These are phyloP conservation scores for Trichosporon faecale DNA, from an alignment of 1,284 basidiomycete species.

Conservation along the genomic window DNA sequence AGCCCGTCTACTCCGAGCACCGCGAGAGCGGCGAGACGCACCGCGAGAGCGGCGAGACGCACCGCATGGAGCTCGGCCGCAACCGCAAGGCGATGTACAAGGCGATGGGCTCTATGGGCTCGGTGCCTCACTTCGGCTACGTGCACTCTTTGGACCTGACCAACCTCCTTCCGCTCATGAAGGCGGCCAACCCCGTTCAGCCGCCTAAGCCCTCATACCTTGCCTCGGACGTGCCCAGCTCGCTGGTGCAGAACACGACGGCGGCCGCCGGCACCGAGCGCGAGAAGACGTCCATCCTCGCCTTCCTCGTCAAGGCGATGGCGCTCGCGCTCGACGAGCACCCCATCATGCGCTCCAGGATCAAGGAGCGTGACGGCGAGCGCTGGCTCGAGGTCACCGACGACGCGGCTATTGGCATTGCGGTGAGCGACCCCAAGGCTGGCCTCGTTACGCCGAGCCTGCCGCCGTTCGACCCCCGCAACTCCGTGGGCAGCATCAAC, in stretches of 20 bases:
- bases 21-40: constrained; percentile 57
- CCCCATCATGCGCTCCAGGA: constrained; percentile 44
- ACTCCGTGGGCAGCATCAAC: constrained; percentile 61
- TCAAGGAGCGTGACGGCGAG: constrained; percentile 29
- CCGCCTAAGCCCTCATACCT: constrained; percentile 51
- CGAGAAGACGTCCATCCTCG: constrained; percentile 69
- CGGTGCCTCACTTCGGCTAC: constrained; percentile 76
- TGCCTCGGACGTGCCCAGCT: constrained; percentile 57
- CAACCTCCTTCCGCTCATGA: constrained; percentile 66
- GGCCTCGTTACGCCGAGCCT: constrained; percentile 86
- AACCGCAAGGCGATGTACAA: constrained; percentile 83
- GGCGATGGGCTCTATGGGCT: constrained; percentile 65
- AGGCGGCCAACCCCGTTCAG: constrained; percentile 62
- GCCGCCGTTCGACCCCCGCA: constrained; percentile 61
- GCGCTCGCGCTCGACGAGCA: constrained; percentile 70
- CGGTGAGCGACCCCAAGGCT: constrained; percentile 61
- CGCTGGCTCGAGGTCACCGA: constrained; percentile 39
- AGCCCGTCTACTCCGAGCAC: constrained; percentile 11
- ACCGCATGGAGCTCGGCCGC: constrained; percentile 63
- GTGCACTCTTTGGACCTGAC: constrained; percentile 81
- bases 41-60: constrained; percentile 60
- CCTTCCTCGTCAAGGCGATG: constrained; percentile 80
- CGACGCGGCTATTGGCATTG: constrained; percentile 42
- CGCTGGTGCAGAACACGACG: constrained; percentile 51
- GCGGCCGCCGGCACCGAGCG: constrained; percentile 5